Evolutionary conservation across 140 eudicot genomes (phyloP).

Genomic region (Eryngium alpinum): DNA sequence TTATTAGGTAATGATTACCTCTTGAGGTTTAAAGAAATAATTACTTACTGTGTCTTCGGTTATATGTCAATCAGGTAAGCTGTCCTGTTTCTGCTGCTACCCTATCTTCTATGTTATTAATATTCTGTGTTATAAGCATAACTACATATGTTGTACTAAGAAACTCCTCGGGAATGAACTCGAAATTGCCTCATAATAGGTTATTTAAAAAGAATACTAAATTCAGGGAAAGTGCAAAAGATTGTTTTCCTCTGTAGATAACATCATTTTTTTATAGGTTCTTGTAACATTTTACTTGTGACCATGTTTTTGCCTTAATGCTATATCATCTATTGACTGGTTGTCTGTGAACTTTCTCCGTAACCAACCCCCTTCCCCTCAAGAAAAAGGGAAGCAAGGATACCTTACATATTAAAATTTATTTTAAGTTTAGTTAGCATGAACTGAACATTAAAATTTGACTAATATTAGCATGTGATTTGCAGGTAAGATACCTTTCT

Average conservation of each 20-base stretch:
- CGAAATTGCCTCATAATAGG: background rate
- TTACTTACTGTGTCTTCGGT: background rate
- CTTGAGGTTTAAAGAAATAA: background rate
- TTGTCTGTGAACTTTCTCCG: background rate
- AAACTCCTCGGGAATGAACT: background rate
- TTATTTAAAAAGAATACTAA: background rate
- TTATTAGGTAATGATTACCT: background rate
- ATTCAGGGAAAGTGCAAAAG: background rate
- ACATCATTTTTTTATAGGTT: background rate
- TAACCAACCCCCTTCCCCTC: too few species aligned
- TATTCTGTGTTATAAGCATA: background rate
- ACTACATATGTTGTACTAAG: background rate
- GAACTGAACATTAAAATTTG: background rate
- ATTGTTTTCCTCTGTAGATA: background rate
- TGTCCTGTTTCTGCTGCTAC: background rate
- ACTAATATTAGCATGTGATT: constrained; percentile 8
- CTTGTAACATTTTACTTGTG: background rate
- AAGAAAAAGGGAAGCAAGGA: background rate
- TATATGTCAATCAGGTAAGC: background rate
- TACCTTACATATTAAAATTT: too few species aligned
- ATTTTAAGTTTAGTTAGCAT: background rate
- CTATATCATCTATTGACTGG: background rate
- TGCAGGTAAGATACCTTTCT: constrained; percentile 81
- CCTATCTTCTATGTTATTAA: background rate
- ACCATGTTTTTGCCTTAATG: background rate